phyloP scores from a whole-genome alignment of 345 rosid species.

The Aegle marmelos region DNA sequence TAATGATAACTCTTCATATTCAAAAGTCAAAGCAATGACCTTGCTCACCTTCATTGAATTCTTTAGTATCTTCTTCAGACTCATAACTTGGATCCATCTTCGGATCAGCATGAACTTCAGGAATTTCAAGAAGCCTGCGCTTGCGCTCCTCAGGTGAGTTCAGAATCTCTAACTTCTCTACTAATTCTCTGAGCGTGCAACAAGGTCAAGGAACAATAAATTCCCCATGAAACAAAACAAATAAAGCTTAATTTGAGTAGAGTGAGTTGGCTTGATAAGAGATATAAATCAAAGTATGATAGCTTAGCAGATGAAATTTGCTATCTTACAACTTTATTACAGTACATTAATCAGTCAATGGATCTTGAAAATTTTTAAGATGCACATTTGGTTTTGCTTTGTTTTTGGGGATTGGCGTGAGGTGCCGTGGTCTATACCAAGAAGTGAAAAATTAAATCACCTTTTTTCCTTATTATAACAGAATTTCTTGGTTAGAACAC shows the following conservation, averaged over 20 bases:
- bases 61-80: constrained; percentile 46
- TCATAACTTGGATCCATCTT: constrained; percentile 47
- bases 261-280: background rate
- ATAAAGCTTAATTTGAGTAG: background rate
- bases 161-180: constrained; percentile 76
- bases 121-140: constrained; percentile 61
- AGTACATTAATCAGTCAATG: background rate
- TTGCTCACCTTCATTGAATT: constrained; percentile 41
- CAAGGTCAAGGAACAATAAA: constrained; percentile 52
- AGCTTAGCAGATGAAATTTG: background rate
- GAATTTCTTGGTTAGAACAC: background rate
- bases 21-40: constrained; percentile 32
- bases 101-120: constrained; percentile 63
- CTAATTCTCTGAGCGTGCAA: constrained; percentile 77
- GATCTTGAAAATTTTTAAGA: background rate
- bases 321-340: background rate
- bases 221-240: constrained; percentile 11
- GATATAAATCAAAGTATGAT: background rate
- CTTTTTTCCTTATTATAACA: background rate
- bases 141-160: constrained; percentile 66
- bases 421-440: background rate
- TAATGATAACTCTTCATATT: constrained; percentile 13
- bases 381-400: background rate
- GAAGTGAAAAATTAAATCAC: background rate
- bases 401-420: background rate